Evolutionary conservation across 495 filamentous ascomycete genomes (phyloP).

Genomic region (Oidiodendron maius): DNA sequence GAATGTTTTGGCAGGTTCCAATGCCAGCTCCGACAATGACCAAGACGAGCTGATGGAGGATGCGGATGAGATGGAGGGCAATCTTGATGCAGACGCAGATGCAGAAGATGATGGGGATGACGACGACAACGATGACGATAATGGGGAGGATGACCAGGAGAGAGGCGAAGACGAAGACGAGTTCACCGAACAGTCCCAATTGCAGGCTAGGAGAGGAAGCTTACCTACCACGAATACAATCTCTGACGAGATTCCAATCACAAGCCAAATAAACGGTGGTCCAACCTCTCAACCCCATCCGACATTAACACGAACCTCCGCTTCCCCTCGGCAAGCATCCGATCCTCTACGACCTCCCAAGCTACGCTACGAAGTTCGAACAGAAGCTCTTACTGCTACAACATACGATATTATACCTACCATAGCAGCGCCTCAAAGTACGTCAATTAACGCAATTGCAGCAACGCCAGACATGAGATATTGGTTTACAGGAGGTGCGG

Average conservation of each 20-base stretch:
- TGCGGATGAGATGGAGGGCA: conserved; percentile 41
- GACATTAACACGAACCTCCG: conserved; percentile 36
- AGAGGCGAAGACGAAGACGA: conserved; percentile 54
- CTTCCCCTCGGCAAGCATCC: conserved; percentile 40
- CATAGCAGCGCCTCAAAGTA: conserved; percentile 91
- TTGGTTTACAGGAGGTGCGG: conserved; percentile 88
- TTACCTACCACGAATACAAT: conserved; percentile 34
- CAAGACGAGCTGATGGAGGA: conserved; percentile 65
- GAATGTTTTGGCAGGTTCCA: conserved; percentile 46
- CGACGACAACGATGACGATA: conserved; percentile 54
- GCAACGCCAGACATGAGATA: conserved; percentile 93
- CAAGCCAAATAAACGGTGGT: conserved; percentile 14
- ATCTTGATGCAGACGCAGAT: conserved; percentile 38
- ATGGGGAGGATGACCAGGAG: conserved; percentile 53
- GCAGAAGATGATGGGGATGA: conserved; percentile 60
- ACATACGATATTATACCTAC: conserved; percentile 96
- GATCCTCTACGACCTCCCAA: conserved; percentile 31
- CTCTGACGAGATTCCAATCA: conserved; percentile 18
- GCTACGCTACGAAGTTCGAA: conserved; percentile 61
- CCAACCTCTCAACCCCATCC: conserved; percentile 22
- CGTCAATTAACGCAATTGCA: conserved; percentile 88
- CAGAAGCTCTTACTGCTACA: conserved; percentile 73
- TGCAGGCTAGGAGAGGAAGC: conserved; percentile 34
- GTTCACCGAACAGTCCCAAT: conserved; percentile 46
- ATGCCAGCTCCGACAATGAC: conserved; percentile 66